Evolutionary conservation across 2,329 filamentous ascomycete genomes (phyloP), one percentile per base, ranked within the genome.

Genomic region (Penicillium aurantiogriseum): DNA sequence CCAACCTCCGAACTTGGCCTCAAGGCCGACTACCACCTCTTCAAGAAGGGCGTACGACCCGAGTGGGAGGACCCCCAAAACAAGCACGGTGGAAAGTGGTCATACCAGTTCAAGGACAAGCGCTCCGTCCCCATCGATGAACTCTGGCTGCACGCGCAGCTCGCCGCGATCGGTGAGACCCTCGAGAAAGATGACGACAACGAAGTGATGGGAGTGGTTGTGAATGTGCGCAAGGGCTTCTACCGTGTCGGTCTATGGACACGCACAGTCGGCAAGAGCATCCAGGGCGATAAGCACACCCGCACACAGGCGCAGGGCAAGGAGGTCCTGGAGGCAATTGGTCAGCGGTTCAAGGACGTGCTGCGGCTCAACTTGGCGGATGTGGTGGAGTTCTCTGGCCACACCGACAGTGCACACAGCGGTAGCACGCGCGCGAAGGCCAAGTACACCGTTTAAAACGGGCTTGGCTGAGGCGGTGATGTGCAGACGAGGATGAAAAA

Each of bases 61-160:
- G 95, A 99, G 80, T 99, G 94, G 94, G 94, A 99, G 79, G 94
- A 99, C 75, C 83, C 86, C 27, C 92, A 97, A 81, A 99, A 99
- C 83, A 99, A 97, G 85, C 92, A 97, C 76, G 94, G 94, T 69
- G 94, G 94, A 79, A 97, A 97, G 80, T 99, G 94, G 94, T 92
- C 93, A 27, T 97, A 95, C 81, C 89, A 91, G 71, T 97, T 96
- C 87, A 96, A 95, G 83, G 91, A 97, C 69, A 97, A 96, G 85
- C 88, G 90, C 72, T 86, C 83, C 66, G 85, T 96, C 74, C 90
- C 93, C 69, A 95, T 97, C 76, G 93, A 99, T 74, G 90, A 93
- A 58, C 84, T 96, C 54, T 99, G 94, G 94, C 87, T 99, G 59
- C 91, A 97, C 76, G 90, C 96, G 62, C 96, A 99, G 88, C 88